Evolutionary conservation across 257 asterid genomes (phyloP).

Genomic region (Solanum rostratum): DNA sequence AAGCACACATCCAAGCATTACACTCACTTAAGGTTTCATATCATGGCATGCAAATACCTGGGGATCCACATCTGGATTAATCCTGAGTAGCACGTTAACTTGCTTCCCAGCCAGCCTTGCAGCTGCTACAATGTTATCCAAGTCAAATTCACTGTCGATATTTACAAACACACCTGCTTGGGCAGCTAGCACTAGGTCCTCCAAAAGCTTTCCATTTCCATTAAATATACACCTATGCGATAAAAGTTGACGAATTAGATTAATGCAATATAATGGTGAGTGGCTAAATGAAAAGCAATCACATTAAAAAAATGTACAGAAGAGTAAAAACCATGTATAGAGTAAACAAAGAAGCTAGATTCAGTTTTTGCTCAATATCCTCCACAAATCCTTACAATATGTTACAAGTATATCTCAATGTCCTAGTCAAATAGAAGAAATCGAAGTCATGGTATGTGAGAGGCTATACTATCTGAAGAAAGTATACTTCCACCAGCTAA

Average conservation of each 20-base stretch:
- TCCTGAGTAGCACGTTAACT: constrained; percentile 75
- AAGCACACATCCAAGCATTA: not conserved
- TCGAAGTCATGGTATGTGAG: not conserved
- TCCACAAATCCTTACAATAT: not conserved
- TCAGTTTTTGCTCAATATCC: not conserved
- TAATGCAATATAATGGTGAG: not conserved
- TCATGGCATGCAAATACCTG: constrained; percentile 40
- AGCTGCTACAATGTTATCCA: constrained; percentile 79
- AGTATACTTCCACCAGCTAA: not conserved
- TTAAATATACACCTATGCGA: constrained; percentile 75
- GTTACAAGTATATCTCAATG: not conserved
- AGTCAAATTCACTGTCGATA: constrained; percentile 87
- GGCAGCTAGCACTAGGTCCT: constrained; percentile 88
- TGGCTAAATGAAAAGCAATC: not conserved
- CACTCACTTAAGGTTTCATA: not conserved
- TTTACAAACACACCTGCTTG: constrained; percentile 81
- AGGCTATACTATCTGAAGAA: not conserved
- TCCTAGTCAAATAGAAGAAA: not conserved
- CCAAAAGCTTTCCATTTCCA: constrained; percentile 86
- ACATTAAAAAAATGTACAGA: not conserved
- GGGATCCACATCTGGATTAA: constrained; percentile 97
- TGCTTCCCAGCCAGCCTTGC: constrained; percentile 75
- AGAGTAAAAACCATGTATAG: not conserved
- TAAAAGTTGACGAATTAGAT: not conserved
- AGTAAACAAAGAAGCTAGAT: not conserved